A percentile compares a stretch with the other conserved stretches of the same genome.
phyloP scores from a whole-genome alignment of 768 basidiomycete species.

The Trametes gibbosa region DNA sequence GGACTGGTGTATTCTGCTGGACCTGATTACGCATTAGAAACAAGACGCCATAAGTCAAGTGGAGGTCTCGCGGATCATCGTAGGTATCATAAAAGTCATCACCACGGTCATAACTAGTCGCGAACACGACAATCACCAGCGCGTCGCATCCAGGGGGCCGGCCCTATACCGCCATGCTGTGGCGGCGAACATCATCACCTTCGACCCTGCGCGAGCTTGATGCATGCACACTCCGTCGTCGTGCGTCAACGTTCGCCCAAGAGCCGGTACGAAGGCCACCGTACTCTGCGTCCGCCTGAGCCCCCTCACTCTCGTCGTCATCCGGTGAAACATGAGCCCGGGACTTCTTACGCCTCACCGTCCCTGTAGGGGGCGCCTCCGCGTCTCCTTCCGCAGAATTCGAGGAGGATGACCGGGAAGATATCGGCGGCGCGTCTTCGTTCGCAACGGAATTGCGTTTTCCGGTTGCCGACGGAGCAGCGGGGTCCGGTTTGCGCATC shows the following conservation, averaged over 20 bases:
- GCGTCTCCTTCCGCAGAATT: slow-evolving; percentile 9
- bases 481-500: slow-evolving; percentile 82
- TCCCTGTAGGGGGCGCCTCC: slow-evolving; percentile 16
- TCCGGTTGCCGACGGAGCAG: slow-evolving; percentile 32
- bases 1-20: neutral
- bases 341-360: slow-evolving; percentile 52
- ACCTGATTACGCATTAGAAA: slow-evolving; percentile 10
- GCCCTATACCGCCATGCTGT: slow-evolving; percentile 60
- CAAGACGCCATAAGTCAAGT: slow-evolving; percentile 3
- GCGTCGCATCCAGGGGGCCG: neutral
- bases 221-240: slow-evolving; percentile 42
- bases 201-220: slow-evolving; percentile 33
- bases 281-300: slow-evolving; percentile 71
- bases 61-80: slow-evolving; percentile 18
- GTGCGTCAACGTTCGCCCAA: slow-evolving; percentile 58
- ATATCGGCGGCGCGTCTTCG: slow-evolving; percentile 17
- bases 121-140: slow-evolving; percentile 10
- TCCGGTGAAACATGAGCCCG: slow-evolving; percentile 46
- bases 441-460: slow-evolving; percentile 25
- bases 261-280: slow-evolving; percentile 30
- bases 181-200: slow-evolving; percentile 55
- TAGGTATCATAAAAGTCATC: slow-evolving; percentile 16
- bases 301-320: slow-evolving; percentile 63
- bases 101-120: slow-evolving; percentile 13
- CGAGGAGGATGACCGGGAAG: slow-evolving; percentile 20